phyloP scores from a whole-genome alignment of 495 filamentous ascomycete genomes.

The Symbiotaphrina buchneri region DNA sequence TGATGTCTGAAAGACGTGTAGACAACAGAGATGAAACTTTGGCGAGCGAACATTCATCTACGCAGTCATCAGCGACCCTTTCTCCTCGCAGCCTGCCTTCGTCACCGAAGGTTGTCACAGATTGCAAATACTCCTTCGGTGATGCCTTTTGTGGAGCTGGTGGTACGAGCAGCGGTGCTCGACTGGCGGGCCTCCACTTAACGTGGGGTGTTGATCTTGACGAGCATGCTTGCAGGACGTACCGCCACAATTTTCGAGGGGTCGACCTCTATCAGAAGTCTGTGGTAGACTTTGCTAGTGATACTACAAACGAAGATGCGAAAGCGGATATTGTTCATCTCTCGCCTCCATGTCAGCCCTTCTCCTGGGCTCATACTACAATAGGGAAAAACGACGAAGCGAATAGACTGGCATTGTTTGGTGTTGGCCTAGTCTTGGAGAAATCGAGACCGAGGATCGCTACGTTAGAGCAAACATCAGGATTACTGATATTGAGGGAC shows the following conservation, averaged over 20 bases:
- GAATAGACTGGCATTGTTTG: slow-evolving; percentile 51
- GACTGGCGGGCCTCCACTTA: slow-evolving; percentile 32
- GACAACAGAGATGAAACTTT: too few species aligned
- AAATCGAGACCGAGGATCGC: slow-evolving; percentile 42
- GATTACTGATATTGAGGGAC: slow-evolving; percentile 26
- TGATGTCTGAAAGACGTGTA: too few species aligned
- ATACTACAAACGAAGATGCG: slow-evolving; percentile 9
- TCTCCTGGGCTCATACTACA: slow-evolving; percentile 54
- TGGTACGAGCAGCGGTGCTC: slow-evolving; percentile 48
- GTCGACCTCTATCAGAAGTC: slow-evolving; percentile 18
- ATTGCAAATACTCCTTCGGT: slow-evolving; percentile 31
- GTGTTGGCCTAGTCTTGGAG: slow-evolving; percentile 31
- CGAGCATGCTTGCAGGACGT: slow-evolving; percentile 27
- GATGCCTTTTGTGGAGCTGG: slow-evolving; percentile 64
- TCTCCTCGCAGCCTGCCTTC: slow-evolving; percentile 2
- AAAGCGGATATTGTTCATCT: slow-evolving; percentile 54
- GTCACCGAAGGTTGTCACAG: slow-evolving; percentile 4
- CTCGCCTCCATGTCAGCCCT: slow-evolving; percentile 69
- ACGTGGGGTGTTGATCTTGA: slow-evolving; percentile 42
- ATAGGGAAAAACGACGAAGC: slow-evolving; percentile 41
- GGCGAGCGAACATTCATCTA: too few species aligned
- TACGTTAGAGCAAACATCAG: slow-evolving; percentile 72
- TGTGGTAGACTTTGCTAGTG: slow-evolving; percentile 23
- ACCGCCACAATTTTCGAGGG: slow-evolving; percentile 31
- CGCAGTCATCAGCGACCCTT: too few species aligned